Evolutionary conservation across 176 grass and related monocot genomes (phyloP).

Genomic region (Dactylis glomerata): DNA sequence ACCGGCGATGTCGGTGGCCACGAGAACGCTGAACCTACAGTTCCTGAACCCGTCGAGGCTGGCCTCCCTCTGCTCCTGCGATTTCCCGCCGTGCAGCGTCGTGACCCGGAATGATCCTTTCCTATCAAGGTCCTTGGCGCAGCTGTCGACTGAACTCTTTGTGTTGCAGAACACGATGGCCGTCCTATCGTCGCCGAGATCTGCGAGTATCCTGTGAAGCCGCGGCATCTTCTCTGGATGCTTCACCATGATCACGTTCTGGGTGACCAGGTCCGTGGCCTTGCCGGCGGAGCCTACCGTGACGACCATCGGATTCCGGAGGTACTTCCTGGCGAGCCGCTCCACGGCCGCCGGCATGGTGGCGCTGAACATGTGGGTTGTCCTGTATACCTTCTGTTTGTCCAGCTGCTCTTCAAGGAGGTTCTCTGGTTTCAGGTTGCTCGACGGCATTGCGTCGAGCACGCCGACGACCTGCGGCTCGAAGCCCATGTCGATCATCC

Average conservation of each 20-base stretch:
- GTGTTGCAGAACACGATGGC: slow-evolving; percentile 91
- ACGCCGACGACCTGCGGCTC: slow-evolving; percentile 92
- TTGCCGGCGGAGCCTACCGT: slow-evolving; percentile 92
- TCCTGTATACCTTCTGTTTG: slow-evolving; percentile 74
- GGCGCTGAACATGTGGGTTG: slow-evolving; percentile 98
- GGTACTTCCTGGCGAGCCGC: slow-evolving; percentile 86
- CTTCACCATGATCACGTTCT: slow-evolving; percentile 81
- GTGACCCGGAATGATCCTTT: slow-evolving; percentile 60
- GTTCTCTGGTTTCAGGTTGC: slow-evolving; percentile 95
- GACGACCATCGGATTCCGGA: slow-evolving; percentile 87
- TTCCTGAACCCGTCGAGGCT: slow-evolving; percentile 84
- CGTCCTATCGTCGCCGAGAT: slow-evolving; percentile 71
- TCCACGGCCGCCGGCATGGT: slow-evolving; percentile 92
- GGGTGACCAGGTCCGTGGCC: slow-evolving; percentile 74
- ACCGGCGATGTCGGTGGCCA: slow-evolving; percentile 86
- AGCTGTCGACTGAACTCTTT: slow-evolving; percentile 64
- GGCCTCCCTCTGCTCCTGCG: slow-evolving; percentile 90
- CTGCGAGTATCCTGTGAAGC: slow-evolving; percentile 66
- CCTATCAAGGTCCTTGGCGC: slow-evolving; percentile 65
- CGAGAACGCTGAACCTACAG: slow-evolving; percentile 80
- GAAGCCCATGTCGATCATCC: slow-evolving; percentile 99
- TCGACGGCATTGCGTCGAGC: slow-evolving; percentile 86
- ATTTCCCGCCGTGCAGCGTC: slow-evolving; percentile 82
- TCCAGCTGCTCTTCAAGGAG: slow-evolving; percentile 75
- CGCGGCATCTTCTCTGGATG: slow-evolving; percentile 67